phyloP scores from a whole-genome alignment of 1,284 basidiomycete species.

The Agaricales sp. region DNA sequence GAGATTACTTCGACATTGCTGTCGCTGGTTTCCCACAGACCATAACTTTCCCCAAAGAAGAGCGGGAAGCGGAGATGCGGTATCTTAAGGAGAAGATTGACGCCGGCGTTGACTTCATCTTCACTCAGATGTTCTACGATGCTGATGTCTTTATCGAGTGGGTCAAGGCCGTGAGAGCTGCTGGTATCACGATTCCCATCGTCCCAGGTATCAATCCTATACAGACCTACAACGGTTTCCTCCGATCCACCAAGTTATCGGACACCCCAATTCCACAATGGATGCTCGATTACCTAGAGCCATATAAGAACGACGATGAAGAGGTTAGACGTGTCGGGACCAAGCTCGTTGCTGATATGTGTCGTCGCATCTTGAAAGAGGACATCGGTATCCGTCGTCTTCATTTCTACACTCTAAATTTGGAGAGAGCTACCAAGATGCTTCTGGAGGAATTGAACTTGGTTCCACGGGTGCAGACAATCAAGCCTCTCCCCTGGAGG shows the following conservation, averaged over 20 bases:
- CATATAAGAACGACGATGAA: slow-evolving; percentile 87
- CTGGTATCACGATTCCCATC: slow-evolving; percentile 89
- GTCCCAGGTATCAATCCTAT: slow-evolving; percentile 96
- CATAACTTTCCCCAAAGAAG: slow-evolving; percentile 51
- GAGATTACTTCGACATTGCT: slow-evolving; percentile 90
- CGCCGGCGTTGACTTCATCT: slow-evolving; percentile 83
- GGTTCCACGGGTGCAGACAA: slow-evolving; percentile 75
- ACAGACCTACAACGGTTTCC: slow-evolving; percentile 96
- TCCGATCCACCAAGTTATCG: slow-evolving; percentile 84
- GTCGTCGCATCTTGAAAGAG: slow-evolving; percentile 67
- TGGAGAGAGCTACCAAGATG: slow-evolving; percentile 93
- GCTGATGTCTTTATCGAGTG: slow-evolving; percentile 77
- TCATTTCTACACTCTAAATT: slow-evolving; percentile 98
- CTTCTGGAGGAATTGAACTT: slow-evolving; percentile 82
- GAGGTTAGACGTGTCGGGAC: slow-evolving; percentile 85
- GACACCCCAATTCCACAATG: slow-evolving; percentile 75
- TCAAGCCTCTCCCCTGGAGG: slow-evolving; percentile 89
- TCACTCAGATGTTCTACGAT: slow-evolving; percentile 96
- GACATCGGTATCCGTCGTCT: slow-evolving; percentile 77
- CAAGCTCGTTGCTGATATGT: slow-evolving; percentile 84
- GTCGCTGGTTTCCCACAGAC: slow-evolving; percentile 87
- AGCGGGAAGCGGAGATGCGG: slow-evolving; percentile 76
- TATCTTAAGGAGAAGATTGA: slow-evolving; percentile 86
- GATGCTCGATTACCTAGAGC: slow-evolving; percentile 78
- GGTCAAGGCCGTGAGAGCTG: slow-evolving; percentile 75